Base-by-base conservation (phyloP, 2,329 filamentous ascomycete genomes). In the Fusarium illudens region DNA sequence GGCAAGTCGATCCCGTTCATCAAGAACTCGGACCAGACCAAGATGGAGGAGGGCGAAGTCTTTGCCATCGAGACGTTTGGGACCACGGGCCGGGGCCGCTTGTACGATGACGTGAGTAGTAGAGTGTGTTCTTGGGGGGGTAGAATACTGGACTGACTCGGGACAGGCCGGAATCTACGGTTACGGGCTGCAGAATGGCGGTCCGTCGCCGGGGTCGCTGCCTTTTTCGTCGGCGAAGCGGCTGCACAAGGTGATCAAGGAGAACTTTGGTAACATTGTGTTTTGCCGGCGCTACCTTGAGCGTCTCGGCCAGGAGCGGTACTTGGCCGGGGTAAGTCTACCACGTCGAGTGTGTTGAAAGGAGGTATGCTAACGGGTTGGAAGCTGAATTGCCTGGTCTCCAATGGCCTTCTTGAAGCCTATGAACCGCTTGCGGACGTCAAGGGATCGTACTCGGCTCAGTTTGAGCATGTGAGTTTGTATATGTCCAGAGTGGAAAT, bases 51-150 rank as follows among this genome's bases (percentile, higher is more conserved):
- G 79, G 93, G 93, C 33, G 94, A 97, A 73, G 88, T 93, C 17
- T 97, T 95, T 78, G 94, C 94, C 63, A 96, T 97, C 71, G 94
- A 97, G 81, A 97, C 94, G 0, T 97, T 97, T 77, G 94, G 94
- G 33, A 94, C 89, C 75, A 97, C 94, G 12, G 94, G 94, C 62
- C 92, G 91, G 73, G 94, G 93, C 65, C 90, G 90, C 74, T 89
- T 95, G 42, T 83, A 86, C 68, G 93, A 97, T 72, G 92, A 96
- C 80, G 91, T 93, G 79, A 71, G 76, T 72, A 7, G 1, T 17
- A 2, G 10, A 13, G 0, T 1, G 0, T 1, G 3, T 25, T 1
- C 1, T 13, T 15, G 8, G 17, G 2, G 4, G 27, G n/a, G 2
- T 19, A n/a, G 2, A 1, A 13, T 27, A 4, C n/a, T 7, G 10